Evolutionary conservation across 345 rosid species (phyloP).

Genomic region (Draba incana): DNA sequence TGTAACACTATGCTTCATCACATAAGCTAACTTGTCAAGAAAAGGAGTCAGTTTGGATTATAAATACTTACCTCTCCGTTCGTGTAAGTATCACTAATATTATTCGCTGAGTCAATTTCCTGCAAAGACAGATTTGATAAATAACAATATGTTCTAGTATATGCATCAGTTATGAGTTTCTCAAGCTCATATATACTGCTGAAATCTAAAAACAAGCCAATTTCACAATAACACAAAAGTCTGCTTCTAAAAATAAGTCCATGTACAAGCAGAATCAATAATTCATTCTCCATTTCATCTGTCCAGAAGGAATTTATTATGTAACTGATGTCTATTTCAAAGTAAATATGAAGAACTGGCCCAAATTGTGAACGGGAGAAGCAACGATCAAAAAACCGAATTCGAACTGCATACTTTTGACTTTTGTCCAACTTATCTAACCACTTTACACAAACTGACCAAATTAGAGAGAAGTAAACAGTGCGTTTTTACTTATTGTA

Average conservation of each 20-base stretch:
- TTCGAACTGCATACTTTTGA: constrained; percentile 16
- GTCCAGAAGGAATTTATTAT: constrained; percentile 10
- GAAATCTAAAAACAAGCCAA: constrained; percentile 16
- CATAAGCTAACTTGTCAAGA: constrained; percentile 40
- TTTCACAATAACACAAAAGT: constrained; percentile 18
- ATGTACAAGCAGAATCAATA: constrained; percentile 11
- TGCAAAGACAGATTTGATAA: constrained; percentile 45
- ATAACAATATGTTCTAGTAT: constrained; percentile 14
- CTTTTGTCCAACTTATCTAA: constrained; percentile 12
- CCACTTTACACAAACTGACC: background rate
- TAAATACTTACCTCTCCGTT: constrained; percentile 65
- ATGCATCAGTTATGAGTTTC: constrained; percentile 8
- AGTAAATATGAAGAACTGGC: too few relatives aligned
- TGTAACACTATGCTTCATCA: constrained; percentile 29
- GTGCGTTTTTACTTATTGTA: constrained; percentile 4
- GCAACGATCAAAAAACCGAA: background rate
- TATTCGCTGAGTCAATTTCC: constrained; percentile 64
- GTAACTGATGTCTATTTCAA: too few relatives aligned
- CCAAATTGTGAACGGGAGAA: background rate
- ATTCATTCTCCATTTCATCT: constrained; percentile 19
- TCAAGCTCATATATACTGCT: constrained; percentile 12
- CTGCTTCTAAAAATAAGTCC: constrained; percentile 17
- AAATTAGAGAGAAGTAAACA: constrained; percentile 8
- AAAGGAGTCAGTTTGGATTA: constrained; percentile 41
- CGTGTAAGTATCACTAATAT: constrained; percentile 48